A percentile compares a stretch with the other conserved stretches of the same genome.
phyloP scores from a whole-genome alignment of 306 rosid genomes.

The Casuarina equisetifolia region DNA sequence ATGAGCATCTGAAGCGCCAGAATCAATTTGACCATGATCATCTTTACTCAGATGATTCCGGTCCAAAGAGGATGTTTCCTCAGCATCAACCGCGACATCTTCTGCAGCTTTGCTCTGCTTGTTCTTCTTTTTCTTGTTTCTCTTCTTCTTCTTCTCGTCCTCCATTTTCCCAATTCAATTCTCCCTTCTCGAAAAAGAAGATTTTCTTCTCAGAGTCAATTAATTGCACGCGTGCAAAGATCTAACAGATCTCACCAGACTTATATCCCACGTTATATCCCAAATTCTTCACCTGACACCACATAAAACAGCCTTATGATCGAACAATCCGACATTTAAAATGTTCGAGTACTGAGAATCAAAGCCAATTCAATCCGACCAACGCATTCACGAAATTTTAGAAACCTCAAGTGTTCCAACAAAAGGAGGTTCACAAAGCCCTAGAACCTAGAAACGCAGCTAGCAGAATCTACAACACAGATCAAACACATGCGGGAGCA shows the following conservation, averaged over 20 bases:
- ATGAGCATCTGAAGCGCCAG: constrained; percentile 15
- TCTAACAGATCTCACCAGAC: constrained; percentile 18
- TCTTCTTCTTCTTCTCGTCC: constrained; percentile 58
- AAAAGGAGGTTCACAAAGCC: background rate
- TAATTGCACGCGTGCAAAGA: background rate
- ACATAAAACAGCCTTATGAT: constrained; percentile 11
- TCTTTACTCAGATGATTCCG: constrained; percentile 32
- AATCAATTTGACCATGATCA: constrained; percentile 26
- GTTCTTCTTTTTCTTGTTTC: constrained; percentile 55
- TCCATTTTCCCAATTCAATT: constrained; percentile 47
- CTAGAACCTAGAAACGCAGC: background rate
- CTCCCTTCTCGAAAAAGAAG: background rate
- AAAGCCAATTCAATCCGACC: background rate
- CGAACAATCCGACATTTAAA: background rate
- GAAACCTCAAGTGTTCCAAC: background rate
- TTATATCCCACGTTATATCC: background rate
- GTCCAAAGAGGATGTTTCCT: constrained; percentile 25
- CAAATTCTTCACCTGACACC: constrained; percentile 4
- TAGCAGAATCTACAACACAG: background rate
- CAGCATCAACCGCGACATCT: constrained; percentile 31
- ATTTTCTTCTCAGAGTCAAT: constrained; percentile 23
- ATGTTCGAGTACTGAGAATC: background rate
- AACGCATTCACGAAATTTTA: background rate
- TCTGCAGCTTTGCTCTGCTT: constrained; percentile 52
- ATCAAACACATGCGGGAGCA: background rate